These are phyloP conservation scores for Malassezia obtusa DNA, from an alignment of 1,284 basidiomycete genomes.

Conservation along the genomic window DNA sequence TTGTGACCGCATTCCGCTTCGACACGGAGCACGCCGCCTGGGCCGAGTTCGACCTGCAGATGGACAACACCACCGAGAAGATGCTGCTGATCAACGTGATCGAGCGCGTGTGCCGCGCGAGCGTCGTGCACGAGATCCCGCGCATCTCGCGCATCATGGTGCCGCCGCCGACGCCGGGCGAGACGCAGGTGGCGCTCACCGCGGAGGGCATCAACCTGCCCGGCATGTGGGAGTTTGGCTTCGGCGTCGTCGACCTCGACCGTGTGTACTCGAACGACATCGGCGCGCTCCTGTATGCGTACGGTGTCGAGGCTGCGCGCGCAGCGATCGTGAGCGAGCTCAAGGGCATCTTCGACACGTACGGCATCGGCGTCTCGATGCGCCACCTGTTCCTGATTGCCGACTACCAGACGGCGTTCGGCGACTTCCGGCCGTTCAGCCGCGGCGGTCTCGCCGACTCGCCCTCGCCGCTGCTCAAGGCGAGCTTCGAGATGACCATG, in stretches of 20 bases:
- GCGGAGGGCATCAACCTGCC: slow-evolving; percentile 59
- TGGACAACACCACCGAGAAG: slow-evolving; percentile 38
- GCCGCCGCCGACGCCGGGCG: slow-evolving; percentile 34
- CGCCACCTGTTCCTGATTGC: slow-evolving; percentile 94
- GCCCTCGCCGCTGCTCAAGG: slow-evolving; percentile 86
- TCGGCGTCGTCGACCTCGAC: slow-evolving; percentile 69
- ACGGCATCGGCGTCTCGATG: slow-evolving; percentile 90
- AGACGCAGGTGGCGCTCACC: slow-evolving; percentile 27
- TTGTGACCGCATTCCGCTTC: slow-evolving; percentile 63
- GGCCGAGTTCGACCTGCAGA: slow-evolving; percentile 43
- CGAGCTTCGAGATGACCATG: slow-evolving; percentile 95
- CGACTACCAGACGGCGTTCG: slow-evolving; percentile 96
- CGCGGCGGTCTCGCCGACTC: slow-evolving; percentile 84
- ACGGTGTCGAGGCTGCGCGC: slow-evolving; percentile 54
- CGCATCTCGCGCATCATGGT: slow-evolving; percentile 37
- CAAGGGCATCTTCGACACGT: slow-evolving; percentile 78
- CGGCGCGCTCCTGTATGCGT: slow-evolving; percentile 78
- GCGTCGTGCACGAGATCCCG: slow-evolving; percentile 45
- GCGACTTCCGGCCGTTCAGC: slow-evolving; percentile 95
- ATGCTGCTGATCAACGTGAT: slow-evolving; percentile 46
- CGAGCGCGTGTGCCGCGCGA: slow-evolving; percentile 39
- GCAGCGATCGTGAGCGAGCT: slow-evolving; percentile 60
- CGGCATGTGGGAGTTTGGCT: slow-evolving; percentile 79
- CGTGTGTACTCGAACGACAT: slow-evolving; percentile 90
- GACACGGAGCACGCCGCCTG: slow-evolving; percentile 54